Evolutionary conservation across 2,329 filamentous ascomycete genomes (phyloP), one percentile per base, ranked within the genome.

Genomic region (Phaeosphaeriaceae sp.): DNA sequence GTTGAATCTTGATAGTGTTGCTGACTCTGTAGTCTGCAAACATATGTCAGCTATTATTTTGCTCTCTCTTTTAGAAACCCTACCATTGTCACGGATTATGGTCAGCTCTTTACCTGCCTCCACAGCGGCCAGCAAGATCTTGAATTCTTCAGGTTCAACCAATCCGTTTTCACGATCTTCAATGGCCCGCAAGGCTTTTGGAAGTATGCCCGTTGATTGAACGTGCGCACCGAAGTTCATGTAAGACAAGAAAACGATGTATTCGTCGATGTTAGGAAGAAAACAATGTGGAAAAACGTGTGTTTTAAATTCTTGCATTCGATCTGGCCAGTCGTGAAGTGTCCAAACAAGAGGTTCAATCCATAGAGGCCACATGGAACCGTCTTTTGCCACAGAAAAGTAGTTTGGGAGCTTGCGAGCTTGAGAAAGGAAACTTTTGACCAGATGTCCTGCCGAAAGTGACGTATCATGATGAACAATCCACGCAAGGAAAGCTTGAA

Each of bases 211-310:
- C 13, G 28, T 59, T n/a, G 60, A 48, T 5, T 54, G 49, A 5
- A 72, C 43, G 37, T 72, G 66, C n/a, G 44, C 41, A 20, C 43
- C 48, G 28, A 79, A 64, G 18, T 71, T 68, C 8, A 79, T 63
- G 29, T 65, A 63, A 2, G 71, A 58, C 13, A 81, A 61, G 37
- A 80, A 76, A 1, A 56, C 42, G 15, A 71, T 54, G 40, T 77
- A 79, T 42, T 76, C 73, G 2, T 61, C 42, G 15, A 72, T 57
- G 33, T 70, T 66, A 1, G 74, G 71, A 34, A 71, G 70, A 62
- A 81, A 79, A 23, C 80, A 70, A 41, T 74, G 71, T 2, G 78
- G 79, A 30, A 81, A 74, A 1, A 81, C 70, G 54, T 81, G 75
- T 5, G 74, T 72, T 40, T 75, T 74, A 48, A 79, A 74, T 36